Conservation (phyloP, 495 filamentous ascomycete species). For the Letharia columbiana region DNA sequence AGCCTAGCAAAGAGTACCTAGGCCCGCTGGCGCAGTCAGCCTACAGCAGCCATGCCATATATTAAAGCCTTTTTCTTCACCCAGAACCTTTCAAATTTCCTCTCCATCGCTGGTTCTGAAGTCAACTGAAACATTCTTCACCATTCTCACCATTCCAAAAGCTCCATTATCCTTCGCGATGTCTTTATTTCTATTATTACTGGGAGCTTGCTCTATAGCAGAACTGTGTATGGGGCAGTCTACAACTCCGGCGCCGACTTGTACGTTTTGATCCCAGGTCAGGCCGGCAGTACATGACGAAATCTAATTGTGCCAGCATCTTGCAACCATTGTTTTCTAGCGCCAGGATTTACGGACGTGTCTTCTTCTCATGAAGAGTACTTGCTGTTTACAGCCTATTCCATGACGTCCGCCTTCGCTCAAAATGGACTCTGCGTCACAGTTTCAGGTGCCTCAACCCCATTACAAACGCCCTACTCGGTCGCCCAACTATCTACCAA, state of each 20-base stretch:
- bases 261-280: not conserved
- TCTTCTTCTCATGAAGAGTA: not conserved
- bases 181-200: not conserved
- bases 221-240: not conserved
- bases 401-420: conserved; percentile 1
- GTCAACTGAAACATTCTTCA: not conserved
- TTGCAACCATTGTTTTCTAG: not conserved
- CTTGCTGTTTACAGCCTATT: not conserved
- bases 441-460: not conserved
- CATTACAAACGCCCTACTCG: not conserved
- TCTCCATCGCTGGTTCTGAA: not conserved
- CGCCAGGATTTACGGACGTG: not conserved
- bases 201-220: not conserved
- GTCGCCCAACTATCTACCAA: not conserved
- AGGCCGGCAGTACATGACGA: not conserved
- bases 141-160: not conserved
- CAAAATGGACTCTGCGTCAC: not conserved
- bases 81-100: not conserved
- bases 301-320: not conserved
- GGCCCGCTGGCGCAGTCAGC: not conserved
- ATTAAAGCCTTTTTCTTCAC: not conserved
- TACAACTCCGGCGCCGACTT: not conserved
- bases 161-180: not conserved
- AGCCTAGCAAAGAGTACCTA: not conserved
- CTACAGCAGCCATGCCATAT: not conserved